Conservation (phyloP, 257 asterid genomes). For the Fraxinus excelsior region DNA sequence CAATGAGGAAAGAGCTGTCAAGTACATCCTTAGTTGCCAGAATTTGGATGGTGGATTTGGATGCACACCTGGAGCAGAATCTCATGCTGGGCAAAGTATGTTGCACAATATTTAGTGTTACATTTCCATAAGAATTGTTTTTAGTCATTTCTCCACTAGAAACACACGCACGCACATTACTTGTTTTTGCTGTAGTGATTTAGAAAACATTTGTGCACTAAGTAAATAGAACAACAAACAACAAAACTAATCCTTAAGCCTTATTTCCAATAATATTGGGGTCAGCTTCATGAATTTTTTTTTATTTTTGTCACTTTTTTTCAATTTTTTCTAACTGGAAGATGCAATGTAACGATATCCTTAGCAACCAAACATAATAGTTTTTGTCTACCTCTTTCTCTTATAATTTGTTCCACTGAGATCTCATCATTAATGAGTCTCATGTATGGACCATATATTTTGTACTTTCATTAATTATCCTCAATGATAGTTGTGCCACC, state of each 20-base stretch:
- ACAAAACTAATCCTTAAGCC: no score
- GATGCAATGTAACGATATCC: no score
- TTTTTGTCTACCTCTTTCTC: neutral
- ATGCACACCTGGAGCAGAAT: constrained; percentile 90
- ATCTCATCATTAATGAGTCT: neutral
- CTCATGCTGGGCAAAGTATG: constrained; percentile 97
- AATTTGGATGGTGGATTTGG: constrained; percentile 98
- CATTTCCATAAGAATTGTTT: constrained; percentile 7
- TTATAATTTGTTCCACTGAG: neutral
- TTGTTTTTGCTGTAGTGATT: constrained; percentile 4
- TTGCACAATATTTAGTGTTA: constrained; percentile 20
- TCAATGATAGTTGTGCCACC: no score
- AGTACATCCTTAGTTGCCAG: constrained; percentile 87
- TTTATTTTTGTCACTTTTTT: no score
- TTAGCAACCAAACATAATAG: no score
- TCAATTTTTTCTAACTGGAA: no score
- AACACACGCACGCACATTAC: neutral
- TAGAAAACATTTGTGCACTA: neutral
- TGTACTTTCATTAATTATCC: no score
- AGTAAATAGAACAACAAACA: no score
- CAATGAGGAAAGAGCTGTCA: constrained; percentile 77
- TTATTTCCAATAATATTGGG: neutral
- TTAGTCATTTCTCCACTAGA: constrained; percentile 9
- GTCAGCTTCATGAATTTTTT: no score
- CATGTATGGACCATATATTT: no score